Percentiles rank a stretch among this genome's conserved stretches.
phyloP scores from a whole-genome alignment of 139 green algal species.

The Spirogloea muscicola region DNA sequence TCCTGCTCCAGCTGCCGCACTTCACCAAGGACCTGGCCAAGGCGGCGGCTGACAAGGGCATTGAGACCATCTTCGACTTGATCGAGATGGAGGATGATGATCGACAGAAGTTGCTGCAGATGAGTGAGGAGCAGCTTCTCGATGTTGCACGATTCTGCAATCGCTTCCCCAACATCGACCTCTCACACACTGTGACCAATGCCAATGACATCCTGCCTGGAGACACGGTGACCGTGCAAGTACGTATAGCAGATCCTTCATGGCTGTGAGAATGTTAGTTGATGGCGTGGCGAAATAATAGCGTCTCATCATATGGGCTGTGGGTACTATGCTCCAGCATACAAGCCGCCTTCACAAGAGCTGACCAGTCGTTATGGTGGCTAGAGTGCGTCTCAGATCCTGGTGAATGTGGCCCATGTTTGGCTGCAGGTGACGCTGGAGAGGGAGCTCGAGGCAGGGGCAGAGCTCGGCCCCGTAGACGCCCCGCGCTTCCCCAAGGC shows the following conservation, averaged over 20 bases:
- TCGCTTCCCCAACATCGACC: slow-evolving; percentile 68
- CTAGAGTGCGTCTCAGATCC: too few species aligned
- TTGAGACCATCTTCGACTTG: slow-evolving; percentile 85
- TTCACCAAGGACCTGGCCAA: slow-evolving; percentile 70
- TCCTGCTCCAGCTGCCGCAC: slow-evolving; percentile 94
- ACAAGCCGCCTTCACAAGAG: too few species aligned
- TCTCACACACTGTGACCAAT: slow-evolving; percentile 54
- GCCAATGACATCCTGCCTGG: slow-evolving; percentile 45
- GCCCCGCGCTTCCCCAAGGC: slow-evolving; percentile 73
- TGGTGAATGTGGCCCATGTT: too few species aligned
- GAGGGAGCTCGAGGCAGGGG: slow-evolving; percentile 66
- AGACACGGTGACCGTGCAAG: slow-evolving; percentile 52
- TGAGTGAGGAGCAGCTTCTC: slow-evolving; percentile 76
- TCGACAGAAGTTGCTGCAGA: slow-evolving; percentile 63
- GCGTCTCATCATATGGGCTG: too few species aligned
- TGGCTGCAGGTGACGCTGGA: slow-evolving; percentile 65
- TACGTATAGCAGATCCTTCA: not conserved
- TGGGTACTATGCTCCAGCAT: too few species aligned
- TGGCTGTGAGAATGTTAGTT: not conserved
- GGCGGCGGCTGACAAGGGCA: slow-evolving; percentile 51
- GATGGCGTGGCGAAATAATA: too few species aligned
- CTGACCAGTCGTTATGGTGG: too few species aligned
- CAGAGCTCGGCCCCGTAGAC: slow-evolving; percentile 66
- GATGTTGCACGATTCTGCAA: slow-evolving; percentile 71
- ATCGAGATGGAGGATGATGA: slow-evolving; percentile 84